These are phyloP conservation scores for Colletotrichum limetticola DNA, from an alignment of 2,329 filamentous ascomycete genomes.

Conservation along the genomic window DNA sequence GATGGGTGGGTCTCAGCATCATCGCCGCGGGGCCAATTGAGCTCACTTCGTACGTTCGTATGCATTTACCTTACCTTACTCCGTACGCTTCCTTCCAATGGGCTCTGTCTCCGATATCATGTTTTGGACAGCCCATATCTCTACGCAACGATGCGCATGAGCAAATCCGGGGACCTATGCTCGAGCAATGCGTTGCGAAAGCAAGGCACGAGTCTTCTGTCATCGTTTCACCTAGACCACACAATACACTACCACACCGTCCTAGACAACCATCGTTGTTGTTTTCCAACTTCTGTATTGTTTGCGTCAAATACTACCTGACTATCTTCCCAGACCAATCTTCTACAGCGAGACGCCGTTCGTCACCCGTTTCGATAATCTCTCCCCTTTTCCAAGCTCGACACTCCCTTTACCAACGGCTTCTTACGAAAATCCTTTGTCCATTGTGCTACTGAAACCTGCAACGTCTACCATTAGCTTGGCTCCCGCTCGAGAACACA, in stretches of 20 bases:
- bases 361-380: neutral
- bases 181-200: slow-evolving; percentile 6
- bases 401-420: neutral
- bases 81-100: neutral
- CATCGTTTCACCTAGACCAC: slow-evolving; percentile 12
- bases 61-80: no score
- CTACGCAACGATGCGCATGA: slow-evolving; percentile 28
- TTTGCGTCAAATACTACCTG: neutral
- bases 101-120: slow-evolving; percentile 5
- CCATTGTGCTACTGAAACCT: slow-evolving; percentile 3
- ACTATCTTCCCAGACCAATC: neutral
- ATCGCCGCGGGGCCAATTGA: slow-evolving; percentile 1
- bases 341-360: neutral
- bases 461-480: slow-evolving; percentile 13
- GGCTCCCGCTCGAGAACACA: slow-evolving; percentile 2
- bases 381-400: neutral
- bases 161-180: slow-evolving; percentile 24
- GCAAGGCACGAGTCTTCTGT: slow-evolving; percentile 22
- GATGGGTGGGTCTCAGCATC: slow-evolving; percentile 7
- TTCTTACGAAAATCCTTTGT: slow-evolving; percentile 14
- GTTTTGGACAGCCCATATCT: slow-evolving; percentile 18
- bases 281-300: neutral
- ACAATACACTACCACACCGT: neutral
- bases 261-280: slow-evolving; percentile 15
- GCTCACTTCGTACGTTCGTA: neutral